These are phyloP conservation scores for Trichoderma arundinaceum DNA, from an alignment of 2,329 filamentous ascomycete genomes.

Conservation along the genomic window DNA sequence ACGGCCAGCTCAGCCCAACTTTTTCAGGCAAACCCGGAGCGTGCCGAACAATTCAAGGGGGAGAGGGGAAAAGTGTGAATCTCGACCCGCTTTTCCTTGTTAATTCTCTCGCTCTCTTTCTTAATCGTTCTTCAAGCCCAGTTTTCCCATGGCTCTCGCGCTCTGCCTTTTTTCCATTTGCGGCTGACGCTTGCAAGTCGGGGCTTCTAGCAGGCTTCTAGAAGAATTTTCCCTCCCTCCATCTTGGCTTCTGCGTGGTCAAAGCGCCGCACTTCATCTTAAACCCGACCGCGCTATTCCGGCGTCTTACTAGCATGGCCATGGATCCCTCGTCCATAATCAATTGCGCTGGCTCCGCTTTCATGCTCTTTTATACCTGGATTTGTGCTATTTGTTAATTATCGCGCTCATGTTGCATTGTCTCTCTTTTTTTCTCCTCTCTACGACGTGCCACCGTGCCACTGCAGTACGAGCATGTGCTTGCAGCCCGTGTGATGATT, in stretches of 20 bases:
- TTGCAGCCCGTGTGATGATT: no score
- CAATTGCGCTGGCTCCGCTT: no score
- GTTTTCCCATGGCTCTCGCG: background rate
- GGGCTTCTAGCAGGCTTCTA: conserved; percentile 30
- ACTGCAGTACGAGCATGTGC: no score
- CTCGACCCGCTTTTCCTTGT: background rate
- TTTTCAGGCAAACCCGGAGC: conserved; percentile 15
- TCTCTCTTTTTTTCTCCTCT: no score
- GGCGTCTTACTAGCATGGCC: background rate
- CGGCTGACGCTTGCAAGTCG: conserved; percentile 9
- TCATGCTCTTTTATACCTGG: no score
- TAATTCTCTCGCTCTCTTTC: background rate
- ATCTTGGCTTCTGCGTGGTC: background rate
- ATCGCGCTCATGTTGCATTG: no score
- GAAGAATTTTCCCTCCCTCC: conserved; percentile 1
- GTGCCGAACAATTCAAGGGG: conserved; percentile 15
- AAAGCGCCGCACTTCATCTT: conserved; percentile 22
- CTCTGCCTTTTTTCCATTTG: background rate
- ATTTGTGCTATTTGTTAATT: no score
- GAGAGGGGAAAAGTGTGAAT: background rate
- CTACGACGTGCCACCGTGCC: no score
- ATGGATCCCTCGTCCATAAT: background rate
- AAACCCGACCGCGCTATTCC: conserved; percentile 27
- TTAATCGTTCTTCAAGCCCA: background rate
- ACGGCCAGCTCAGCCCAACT: background rate